phyloP scores from a whole-genome alignment of 495 filamentous ascomycete species.

The Monascus purpureus region DNA sequence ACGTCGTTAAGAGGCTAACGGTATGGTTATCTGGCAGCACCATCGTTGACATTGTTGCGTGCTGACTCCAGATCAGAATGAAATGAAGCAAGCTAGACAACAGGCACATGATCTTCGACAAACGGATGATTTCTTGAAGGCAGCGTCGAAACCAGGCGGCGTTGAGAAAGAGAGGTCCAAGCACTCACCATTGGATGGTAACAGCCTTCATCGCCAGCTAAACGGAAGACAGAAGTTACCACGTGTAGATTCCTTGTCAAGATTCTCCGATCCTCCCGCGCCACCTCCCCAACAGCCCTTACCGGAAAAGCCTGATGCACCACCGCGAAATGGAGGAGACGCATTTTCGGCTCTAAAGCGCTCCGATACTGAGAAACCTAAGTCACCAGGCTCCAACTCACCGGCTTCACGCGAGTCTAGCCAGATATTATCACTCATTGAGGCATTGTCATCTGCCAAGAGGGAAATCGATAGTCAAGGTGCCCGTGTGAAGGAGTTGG shows the following conservation, averaged over 20 bases:
- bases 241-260: conserved; percentile 40
- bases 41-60: conserved; percentile 1
- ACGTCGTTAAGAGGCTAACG: conserved; percentile 84
- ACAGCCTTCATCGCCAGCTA: conserved; percentile 21
- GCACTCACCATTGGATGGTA: conserved; percentile 23
- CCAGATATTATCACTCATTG: conserved; percentile 67
- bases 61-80: conserved; percentile 40
- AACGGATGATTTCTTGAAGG: conserved; percentile 66
- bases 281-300: conserved; percentile 86
- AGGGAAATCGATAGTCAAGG: conserved; percentile 69
- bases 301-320: conserved; percentile 79
- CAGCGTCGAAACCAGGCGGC: conserved; percentile 53
- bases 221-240: conserved; percentile 38
- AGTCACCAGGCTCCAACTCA: conserved; percentile 39
- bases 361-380: conserved; percentile 59
- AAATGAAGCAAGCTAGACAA: conserved; percentile 76
- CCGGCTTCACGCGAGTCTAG: conserved; percentile 52
- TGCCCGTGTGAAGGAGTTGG: conserved; percentile 64
- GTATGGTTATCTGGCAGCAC: conserved; percentile 39
- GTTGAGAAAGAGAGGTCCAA: conserved; percentile 47
- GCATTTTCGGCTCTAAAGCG: conserved; percentile 48
- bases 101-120: conserved; percentile 73
- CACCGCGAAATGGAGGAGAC: too few species aligned
- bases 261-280: conserved; percentile 81
- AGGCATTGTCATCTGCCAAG: conserved; percentile 65